Conservation (phyloP, 169 alveolate species). For the Eimeria necatrix region DNA sequence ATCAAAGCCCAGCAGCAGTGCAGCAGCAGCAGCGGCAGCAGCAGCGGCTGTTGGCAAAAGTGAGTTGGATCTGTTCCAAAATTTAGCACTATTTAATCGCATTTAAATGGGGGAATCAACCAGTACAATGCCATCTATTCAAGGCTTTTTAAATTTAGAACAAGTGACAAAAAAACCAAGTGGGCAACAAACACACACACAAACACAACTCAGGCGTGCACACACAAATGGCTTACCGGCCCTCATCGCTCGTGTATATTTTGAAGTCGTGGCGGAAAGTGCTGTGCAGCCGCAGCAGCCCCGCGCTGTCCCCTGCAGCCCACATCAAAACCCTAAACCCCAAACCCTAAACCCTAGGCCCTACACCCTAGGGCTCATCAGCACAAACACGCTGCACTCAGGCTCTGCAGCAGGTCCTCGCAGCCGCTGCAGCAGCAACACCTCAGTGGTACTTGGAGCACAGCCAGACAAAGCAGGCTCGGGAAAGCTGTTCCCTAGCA, state of each 20-base stretch:
- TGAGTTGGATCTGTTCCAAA: too few species aligned
- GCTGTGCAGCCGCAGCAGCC: slow-evolving; percentile 96
- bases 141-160: too few species aligned
- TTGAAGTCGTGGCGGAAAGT: slow-evolving; percentile 99
- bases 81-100: too few species aligned
- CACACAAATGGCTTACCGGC: slow-evolving; percentile 97
- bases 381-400: background rate
- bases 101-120: too few species aligned
- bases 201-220: background rate
- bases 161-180: background rate
- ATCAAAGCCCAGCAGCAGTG: background rate
- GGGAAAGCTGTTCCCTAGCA: background rate
- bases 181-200: background rate
- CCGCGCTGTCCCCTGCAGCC: slow-evolving; percentile 81
- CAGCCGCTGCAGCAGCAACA: background rate
- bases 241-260: slow-evolving; percentile 98
- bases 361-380: background rate
- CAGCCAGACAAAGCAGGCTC: too few species aligned
- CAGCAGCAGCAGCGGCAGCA: slow-evolving; percentile 5
- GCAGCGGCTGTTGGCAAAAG: background rate
- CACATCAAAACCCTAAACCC: background rate
- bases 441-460: background rate
- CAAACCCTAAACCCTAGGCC: slow-evolving; percentile 10
- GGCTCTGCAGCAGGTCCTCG: background rate
- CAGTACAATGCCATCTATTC: too few species aligned